These are phyloP conservation scores for Solanum aculeatissimum DNA, from an alignment of 305 asterid genomes.

Conservation along the genomic window DNA sequence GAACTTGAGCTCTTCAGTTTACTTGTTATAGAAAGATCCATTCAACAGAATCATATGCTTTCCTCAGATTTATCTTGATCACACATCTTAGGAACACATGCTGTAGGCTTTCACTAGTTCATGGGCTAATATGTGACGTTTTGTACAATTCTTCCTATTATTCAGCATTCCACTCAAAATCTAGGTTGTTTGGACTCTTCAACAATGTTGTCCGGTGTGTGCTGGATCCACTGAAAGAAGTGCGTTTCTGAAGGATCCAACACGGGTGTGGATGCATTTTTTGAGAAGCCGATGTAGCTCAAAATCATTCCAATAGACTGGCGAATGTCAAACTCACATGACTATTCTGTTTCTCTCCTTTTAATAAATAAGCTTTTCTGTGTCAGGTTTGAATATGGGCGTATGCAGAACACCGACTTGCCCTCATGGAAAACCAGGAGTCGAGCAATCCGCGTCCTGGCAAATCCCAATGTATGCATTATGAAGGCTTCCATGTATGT, in stretches of 20 bases:
- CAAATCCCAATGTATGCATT: constrained; percentile 77
- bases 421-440: constrained; percentile 31
- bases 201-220: not conserved
- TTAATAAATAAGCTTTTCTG: constrained; percentile 13
- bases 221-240: not conserved
- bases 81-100: not conserved
- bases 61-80: not conserved
- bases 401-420: constrained; percentile 13
- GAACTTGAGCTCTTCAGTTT: not conserved
- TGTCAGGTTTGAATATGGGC: constrained; percentile 12
- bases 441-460: constrained; percentile 47
- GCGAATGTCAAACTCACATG: not conserved
- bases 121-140: not conserved
- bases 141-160: not conserved
- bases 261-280: not conserved
- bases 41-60: not conserved
- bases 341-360: not conserved
- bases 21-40: not conserved
- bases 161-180: not conserved
- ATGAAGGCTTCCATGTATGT: constrained; percentile 24
- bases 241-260: not conserved
- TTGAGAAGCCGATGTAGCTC: not conserved
- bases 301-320: not conserved
- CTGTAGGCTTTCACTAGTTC: not conserved
- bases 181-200: not conserved